These are phyloP conservation scores for Chrysanthemum lavandulifolium DNA, from an alignment of 129 eudicot species.

Conservation along the genomic window DNA sequence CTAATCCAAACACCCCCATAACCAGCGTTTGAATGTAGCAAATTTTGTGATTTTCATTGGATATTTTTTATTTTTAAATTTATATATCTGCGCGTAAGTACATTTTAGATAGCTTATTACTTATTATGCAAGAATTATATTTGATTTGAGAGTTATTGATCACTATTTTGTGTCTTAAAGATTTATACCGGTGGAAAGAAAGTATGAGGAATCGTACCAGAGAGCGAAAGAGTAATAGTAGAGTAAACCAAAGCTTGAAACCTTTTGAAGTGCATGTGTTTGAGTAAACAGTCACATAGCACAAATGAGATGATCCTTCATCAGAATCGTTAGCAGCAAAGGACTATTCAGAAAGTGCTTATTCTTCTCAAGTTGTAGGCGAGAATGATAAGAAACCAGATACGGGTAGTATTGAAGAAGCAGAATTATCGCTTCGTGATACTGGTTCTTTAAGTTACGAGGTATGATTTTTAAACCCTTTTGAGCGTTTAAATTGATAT, in stretches of 20 bases:
- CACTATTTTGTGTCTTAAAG: slow-evolving; percentile 37
- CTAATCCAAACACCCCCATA: no score
- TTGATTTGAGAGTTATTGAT: slow-evolving; percentile 12
- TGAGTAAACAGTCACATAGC: slow-evolving; percentile 53
- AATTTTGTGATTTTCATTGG: no score
- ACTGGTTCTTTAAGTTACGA: slow-evolving; percentile 81
- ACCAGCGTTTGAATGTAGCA: no score
- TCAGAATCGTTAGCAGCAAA: slow-evolving; percentile 62
- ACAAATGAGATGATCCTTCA: slow-evolving; percentile 56
- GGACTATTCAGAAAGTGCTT: slow-evolving; percentile 20
- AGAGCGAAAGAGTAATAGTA: slow-evolving; percentile 23
- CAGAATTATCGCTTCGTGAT: slow-evolving; percentile 87
- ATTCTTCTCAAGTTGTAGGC: slow-evolving; percentile 52
- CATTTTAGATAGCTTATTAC: neutral
- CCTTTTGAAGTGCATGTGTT: slow-evolving; percentile 59
- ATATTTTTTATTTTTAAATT: neutral
- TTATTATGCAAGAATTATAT: neutral
- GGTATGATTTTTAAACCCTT: slow-evolving; percentile 40
- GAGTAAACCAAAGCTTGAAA: slow-evolving; percentile 35
- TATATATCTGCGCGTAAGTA: neutral
- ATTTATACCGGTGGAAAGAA: slow-evolving; percentile 29
- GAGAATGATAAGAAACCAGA: slow-evolving; percentile 58
- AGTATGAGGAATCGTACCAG: slow-evolving; percentile 44
- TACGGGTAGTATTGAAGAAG: slow-evolving; percentile 85
- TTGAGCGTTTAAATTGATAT: neutral